These are phyloP conservation scores for Ophiostoma piceae DNA, from an alignment of 2,329 filamentous ascomycete genomes.

Conservation along the genomic window DNA sequence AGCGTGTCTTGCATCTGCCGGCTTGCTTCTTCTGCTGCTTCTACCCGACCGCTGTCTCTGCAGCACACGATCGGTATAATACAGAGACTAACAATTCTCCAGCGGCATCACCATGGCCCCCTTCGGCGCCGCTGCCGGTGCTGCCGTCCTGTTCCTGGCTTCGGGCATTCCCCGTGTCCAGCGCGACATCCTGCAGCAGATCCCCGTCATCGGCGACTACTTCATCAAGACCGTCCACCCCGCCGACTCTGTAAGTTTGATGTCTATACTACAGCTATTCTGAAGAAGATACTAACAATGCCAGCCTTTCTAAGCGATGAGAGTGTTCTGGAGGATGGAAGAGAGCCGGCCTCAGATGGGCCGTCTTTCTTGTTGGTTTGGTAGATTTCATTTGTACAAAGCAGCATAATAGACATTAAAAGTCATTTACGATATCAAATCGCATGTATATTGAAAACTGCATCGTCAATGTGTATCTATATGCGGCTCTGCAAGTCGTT, in stretches of 20 bases:
- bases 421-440: neutral
- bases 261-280: no score
- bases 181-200: constrained; percentile 55
- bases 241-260: constrained; percentile 40
- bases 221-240: constrained; percentile 52
- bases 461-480: neutral
- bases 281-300: neutral
- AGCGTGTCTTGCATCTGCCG: neutral
- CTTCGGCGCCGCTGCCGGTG: constrained; percentile 54
- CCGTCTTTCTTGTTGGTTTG: neutral
- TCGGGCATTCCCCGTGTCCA: constrained; percentile 59
- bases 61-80: neutral
- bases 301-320: constrained; percentile 26
- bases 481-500: neutral
- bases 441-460: neutral
- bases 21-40: neutral
- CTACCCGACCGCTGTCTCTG: neutral
- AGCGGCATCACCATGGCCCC: constrained; percentile 50
- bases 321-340: neutral
- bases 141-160: constrained; percentile 55
- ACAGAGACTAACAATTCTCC: constrained; percentile 9
- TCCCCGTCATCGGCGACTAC: constrained; percentile 49
- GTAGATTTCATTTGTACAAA: constrained; percentile 13
- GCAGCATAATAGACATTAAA: constrained; percentile 15
- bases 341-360: neutral